Base-by-base conservation (phyloP, 495 filamentous ascomycete genomes). In the Tuber calosporum region DNA sequence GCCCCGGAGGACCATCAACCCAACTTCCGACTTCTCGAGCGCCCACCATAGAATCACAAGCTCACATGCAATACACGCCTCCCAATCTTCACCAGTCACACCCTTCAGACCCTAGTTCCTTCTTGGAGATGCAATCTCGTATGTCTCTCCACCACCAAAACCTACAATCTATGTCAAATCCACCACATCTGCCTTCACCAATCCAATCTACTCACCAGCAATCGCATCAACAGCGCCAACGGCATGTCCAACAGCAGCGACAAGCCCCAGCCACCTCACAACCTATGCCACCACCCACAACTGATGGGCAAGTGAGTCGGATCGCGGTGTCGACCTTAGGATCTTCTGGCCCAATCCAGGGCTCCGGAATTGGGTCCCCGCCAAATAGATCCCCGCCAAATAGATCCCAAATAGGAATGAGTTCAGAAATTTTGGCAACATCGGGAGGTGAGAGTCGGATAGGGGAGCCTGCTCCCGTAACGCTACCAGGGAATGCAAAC, bases 41-140 rank as follows among this genome's bases (percentile, higher is more conserved):
- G 62, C 72, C 58, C 41, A 53, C 71, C 7, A 66, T 62, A 73
- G 75, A 75, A 71, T 71, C 76, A 62, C 68, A 70, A 73, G 39
- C 45, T 15, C 76, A 73, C 22, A 74, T 77, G 68, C 76, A 78
- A 48, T 78, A 78, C 39, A 74, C 77, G 42, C 76, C 75, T 53
- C 66, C 75, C 17, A 70, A 71, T 73, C 62, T 75, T 67, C 72
- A 74, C 42, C 74, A 48, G 68, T 67, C 74, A 22, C 74, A 73
- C 26, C 69, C 62, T 38, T 19, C 53, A 34, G 53, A 34, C 26
- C 53, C 53, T 62, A 34, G 26, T 34, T 34, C 53, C 13, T 62
- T 62, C 53, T 62, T 62, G 13, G 53, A 62, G 30, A 62, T 62
- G 11, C 53, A 62, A 9, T 26, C 53, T 19, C 53, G 8, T 62